These are phyloP conservation scores for Rutstroemia sp. DNA, from an alignment of 2,329 filamentous ascomycete genomes.

Conservation along the genomic window DNA sequence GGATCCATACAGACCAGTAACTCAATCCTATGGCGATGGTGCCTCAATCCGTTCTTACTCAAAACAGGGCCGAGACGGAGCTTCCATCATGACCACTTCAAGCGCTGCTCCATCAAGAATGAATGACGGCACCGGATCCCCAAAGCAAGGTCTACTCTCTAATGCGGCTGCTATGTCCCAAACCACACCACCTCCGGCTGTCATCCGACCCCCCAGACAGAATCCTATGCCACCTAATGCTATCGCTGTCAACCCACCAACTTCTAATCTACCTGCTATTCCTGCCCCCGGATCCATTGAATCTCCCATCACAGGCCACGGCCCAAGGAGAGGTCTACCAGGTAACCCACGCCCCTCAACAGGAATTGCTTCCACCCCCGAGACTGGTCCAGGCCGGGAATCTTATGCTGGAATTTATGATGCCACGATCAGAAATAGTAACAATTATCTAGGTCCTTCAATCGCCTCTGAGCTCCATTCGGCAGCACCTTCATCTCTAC, in stretches of 20 bases:
- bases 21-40: slow-evolving; percentile 48
- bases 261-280: neutral
- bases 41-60: slow-evolving; percentile 48
- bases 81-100: slow-evolving; percentile 40
- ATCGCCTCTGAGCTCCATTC: slow-evolving; percentile 13
- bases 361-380: slow-evolving; percentile 8
- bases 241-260: neutral
- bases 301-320: slow-evolving; percentile 5
- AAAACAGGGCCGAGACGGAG: slow-evolving; percentile 30
- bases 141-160: slow-evolving; percentile 19
- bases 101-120: slow-evolving; percentile 26
- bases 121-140: slow-evolving; percentile 16
- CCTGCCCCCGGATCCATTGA: neutral
- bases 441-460: slow-evolving; percentile 26
- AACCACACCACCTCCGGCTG: slow-evolving; percentile 19
- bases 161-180: slow-evolving; percentile 23
- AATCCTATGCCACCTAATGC: slow-evolving; percentile 31
- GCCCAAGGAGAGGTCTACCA: slow-evolving; percentile 19
- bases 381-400: slow-evolving; percentile 8
- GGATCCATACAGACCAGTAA: slow-evolving; percentile 72
- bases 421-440: slow-evolving; percentile 21
- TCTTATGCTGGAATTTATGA: slow-evolving; percentile 13
- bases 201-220: slow-evolving; percentile 32
- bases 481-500: slow-evolving; percentile 5
- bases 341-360: slow-evolving; percentile 12